Evolutionary conservation across 805 yeast genomes (phyloP).

Genomic region (Allodekkera sacchari): DNA sequence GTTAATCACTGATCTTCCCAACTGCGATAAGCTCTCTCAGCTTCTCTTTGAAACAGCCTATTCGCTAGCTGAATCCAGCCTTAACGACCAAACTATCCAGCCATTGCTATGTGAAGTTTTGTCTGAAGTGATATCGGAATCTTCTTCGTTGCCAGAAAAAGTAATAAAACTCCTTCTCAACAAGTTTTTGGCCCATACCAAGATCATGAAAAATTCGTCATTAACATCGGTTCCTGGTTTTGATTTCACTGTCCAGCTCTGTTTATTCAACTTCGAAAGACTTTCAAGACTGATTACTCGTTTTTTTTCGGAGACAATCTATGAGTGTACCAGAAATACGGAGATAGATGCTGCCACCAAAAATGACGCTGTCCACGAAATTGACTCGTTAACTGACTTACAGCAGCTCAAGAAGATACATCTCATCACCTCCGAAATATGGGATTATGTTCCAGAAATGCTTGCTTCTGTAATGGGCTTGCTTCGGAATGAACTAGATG

Average conservation of each 20-base stretch:
- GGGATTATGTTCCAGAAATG: conserved; percentile 73
- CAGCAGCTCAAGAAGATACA: conserved; percentile 55
- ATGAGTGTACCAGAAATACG: conserved; percentile 32
- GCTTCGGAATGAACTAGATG: conserved; percentile 69
- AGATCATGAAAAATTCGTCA: conserved; percentile 10
- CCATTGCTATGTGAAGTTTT: conserved; percentile 63
- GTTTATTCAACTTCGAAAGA: conserved; percentile 62
- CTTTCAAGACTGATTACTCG: conserved; percentile 71
- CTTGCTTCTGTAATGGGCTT: conserved; percentile 69
- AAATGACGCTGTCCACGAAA: conserved; percentile 17
- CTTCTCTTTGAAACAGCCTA: conserved; percentile 56
- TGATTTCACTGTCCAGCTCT: conserved; percentile 55
- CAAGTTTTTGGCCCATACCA: conserved; percentile 39
- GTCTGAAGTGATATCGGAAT: conserved; percentile 66
- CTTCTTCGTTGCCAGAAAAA: conserved; percentile 50
- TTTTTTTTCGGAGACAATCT: conserved; percentile 68
- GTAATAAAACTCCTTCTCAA: conserved; percentile 59
- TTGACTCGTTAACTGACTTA: conserved; percentile 4
- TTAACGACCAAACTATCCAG: conserved; percentile 39
- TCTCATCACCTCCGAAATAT: conserved; percentile 51
- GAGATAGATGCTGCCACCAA: conserved; percentile 17
- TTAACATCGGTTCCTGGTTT: conserved; percentile 46
- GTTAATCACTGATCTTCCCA: conserved; percentile 54
- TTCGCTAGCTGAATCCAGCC: conserved; percentile 26
- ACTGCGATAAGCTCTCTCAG: conserved; percentile 45